Percentiles rank a stretch among this genome's conserved stretches.
These are phyloP conservation scores for Termitomyces sp. DNA, from an alignment of 768 basidiomycete species.

Conservation along the genomic window DNA sequence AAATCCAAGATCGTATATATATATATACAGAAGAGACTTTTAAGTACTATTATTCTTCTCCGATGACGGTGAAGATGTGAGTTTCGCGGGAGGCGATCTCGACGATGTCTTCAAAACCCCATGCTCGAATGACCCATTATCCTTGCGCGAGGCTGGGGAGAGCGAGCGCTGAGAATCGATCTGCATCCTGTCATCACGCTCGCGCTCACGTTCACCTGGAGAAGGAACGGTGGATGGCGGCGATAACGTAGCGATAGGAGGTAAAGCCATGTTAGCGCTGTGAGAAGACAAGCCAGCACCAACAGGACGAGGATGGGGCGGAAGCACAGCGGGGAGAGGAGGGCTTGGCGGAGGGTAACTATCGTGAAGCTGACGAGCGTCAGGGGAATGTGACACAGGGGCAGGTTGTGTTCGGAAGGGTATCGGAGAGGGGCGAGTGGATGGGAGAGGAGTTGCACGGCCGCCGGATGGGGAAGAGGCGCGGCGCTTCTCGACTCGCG, in stretches of 20 bases:
- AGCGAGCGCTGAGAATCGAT: slow-evolving; percentile 47
- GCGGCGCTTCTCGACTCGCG: slow-evolving; percentile 59
- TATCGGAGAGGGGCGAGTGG: slow-evolving; percentile 64
- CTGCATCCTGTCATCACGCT: slow-evolving; percentile 52
- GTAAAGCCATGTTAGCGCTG: slow-evolving; percentile 45
- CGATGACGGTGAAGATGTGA: slow-evolving; percentile 51
- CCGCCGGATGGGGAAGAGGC: slow-evolving; percentile 47
- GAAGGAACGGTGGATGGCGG: slow-evolving; percentile 56
- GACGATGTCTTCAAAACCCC: slow-evolving; percentile 37
- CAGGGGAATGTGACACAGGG: slow-evolving; percentile 62
- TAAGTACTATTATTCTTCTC: slow-evolving; percentile 34
- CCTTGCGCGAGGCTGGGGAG: slow-evolving; percentile 44
- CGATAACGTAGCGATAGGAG: slow-evolving; percentile 68
- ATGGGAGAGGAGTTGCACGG: slow-evolving; percentile 52
- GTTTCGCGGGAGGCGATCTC: slow-evolving; percentile 49
- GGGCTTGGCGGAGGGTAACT: slow-evolving; percentile 47
- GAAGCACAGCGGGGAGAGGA: slow-evolving; percentile 55
- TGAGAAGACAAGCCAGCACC: slow-evolving; percentile 49
- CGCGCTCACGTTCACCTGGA: slow-evolving; percentile 40
- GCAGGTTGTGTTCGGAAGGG: slow-evolving; percentile 65
- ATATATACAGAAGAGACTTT: slow-evolving; percentile 4
- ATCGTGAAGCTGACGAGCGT: slow-evolving; percentile 49
- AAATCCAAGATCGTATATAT: neutral
- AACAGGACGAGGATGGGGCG: slow-evolving; percentile 73
- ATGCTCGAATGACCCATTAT: slow-evolving; percentile 41